A percentile compares a stretch with the other conserved stretches of the same genome.
phyloP scores from a whole-genome alignment of 805 yeast genomes.

The Kodamaea hsintzibuensis region DNA sequence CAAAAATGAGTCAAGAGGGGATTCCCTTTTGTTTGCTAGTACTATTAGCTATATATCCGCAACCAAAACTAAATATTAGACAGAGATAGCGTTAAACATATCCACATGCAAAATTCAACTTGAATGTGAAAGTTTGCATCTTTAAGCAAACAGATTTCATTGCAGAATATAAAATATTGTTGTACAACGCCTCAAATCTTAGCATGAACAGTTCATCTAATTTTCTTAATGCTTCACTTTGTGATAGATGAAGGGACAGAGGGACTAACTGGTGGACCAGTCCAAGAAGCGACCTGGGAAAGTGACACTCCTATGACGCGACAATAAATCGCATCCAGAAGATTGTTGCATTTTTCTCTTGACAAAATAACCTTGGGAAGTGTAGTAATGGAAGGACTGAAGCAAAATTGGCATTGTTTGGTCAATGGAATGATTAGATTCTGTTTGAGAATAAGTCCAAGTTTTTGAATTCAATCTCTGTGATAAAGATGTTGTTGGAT shows the following conservation, averaged over 20 bases:
- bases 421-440: no score
- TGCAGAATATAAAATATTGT: neutral
- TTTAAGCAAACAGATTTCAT: neutral
- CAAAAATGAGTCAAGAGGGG: no score
- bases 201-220: neutral
- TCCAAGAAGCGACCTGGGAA: neutral
- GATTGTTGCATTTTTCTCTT: no score
- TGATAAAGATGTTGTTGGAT: no score
- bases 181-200: neutral
- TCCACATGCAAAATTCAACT: neutral
- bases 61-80: no score
- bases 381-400: no score
- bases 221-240: neutral
- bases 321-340: neutral
- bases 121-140: neutral
- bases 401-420: no score
- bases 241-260: neutral
- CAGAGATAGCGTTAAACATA: neutral
- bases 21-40: no score
- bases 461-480: no score
- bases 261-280: neutral
- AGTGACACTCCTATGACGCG: neutral
- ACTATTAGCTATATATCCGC: no score
- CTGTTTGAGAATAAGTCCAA: no score
- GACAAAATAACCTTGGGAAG: no score